These are phyloP conservation scores for Zasmidium angulare DNA, from an alignment of 2,329 filamentous ascomycete genomes.

Conservation along the genomic window DNA sequence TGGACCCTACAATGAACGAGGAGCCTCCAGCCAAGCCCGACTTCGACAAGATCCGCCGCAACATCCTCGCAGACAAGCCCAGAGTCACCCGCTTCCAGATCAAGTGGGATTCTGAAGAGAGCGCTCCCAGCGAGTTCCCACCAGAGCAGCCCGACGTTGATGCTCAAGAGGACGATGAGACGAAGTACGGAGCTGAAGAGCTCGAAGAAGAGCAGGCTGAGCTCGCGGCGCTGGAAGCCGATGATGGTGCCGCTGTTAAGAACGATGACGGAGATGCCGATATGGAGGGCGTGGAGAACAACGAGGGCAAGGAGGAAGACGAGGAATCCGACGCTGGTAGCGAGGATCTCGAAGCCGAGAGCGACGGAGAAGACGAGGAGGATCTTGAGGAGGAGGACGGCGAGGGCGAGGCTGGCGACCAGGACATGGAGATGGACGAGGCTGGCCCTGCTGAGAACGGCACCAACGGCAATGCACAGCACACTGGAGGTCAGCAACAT, in stretches of 20 bases:
- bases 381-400: constrained; percentile 44
- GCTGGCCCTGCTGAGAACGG: constrained; percentile 11
- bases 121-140: constrained; percentile 91
- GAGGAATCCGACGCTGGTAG: constrained; percentile 63
- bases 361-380: constrained; percentile 45
- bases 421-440: constrained; percentile 35
- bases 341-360: constrained; percentile 50
- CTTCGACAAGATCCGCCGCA: constrained; percentile 87
- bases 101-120: constrained; percentile 99
- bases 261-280: constrained; percentile 61
- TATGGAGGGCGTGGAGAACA: constrained; percentile 67
- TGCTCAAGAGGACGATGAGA: constrained; percentile 74
- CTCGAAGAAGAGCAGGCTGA: constrained; percentile 66
- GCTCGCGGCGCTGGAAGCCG: constrained; percentile 55
- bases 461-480: constrained; percentile 4
- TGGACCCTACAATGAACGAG: constrained; percentile 80
- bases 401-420: constrained; percentile 26
- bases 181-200: constrained; percentile 88
- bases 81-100: constrained; percentile 96
- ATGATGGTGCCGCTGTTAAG: constrained; percentile 45
- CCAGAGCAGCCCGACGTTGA: constrained; percentile 98
- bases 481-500: constrained; percentile 9
- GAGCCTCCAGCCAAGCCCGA: constrained; percentile 91
- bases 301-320: constrained; percentile 60
- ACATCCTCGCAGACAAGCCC: constrained; percentile 94